Evolutionary conservation across 2,329 filamentous ascomycete genomes (phyloP), one percentile per base, ranked within the genome.

Genomic region (Fusarium mundagurra): DNA sequence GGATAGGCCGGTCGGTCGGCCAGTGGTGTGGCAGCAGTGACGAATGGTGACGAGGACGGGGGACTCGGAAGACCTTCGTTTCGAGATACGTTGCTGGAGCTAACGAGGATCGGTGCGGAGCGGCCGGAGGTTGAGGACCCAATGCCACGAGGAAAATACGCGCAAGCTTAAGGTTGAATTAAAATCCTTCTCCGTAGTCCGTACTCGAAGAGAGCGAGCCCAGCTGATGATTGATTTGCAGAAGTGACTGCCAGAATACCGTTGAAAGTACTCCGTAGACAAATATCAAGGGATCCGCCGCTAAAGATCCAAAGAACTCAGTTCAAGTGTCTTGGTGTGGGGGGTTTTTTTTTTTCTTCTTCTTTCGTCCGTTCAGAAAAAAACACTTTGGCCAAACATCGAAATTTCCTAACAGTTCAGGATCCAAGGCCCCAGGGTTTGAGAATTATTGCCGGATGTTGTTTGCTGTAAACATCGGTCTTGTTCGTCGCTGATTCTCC

Each of bases 11-110:
- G 47, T 66, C 67, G 51, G 47, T 66, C 67, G 51, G 47, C 70
- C 67, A 77, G 74, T 77, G 72, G 76, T 70, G 72, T 69, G 54
- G 51, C 59, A 61, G 45, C 66, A 72, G 76, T 77, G 75, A 78
- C 66, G 76, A 71, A 71, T 71, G 57, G 66, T 72, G 69, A 72
- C 62, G 61, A 73, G 61, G 67, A 69, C 60, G 41, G 57, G 57
- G 64, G 44, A 58, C 50, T 70, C 61, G 43, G 47, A 57, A 51
- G 38, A 27, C 45, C 63, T 61, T 74, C 61, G 59, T 55, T 74
- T 74, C 59, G 63, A 68, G 59, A 53, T 58, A 74, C 57, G 69
- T 51, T 59, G 53, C 67, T 77, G 57, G 58, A 76, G 72, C 74
- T 76, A 77, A 64, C 57, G 69, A 76, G 65, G 72, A 76, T 58